Evolutionary conservation across 306 rosid genomes (phyloP).

Genomic region (Dalbergia oliveri): DNA sequence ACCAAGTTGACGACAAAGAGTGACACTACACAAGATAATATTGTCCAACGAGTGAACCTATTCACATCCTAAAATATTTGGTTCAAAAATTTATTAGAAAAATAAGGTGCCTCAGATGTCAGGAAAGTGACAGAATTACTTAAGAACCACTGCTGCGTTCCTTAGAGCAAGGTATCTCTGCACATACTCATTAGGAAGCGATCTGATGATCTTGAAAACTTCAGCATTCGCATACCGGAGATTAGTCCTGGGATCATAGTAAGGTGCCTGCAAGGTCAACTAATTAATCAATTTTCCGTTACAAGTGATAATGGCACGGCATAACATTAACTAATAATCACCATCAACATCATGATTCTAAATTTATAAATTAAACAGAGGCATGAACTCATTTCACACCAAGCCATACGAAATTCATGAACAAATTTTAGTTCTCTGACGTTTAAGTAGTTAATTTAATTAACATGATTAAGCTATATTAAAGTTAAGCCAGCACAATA

Average conservation of each 20-base stretch:
- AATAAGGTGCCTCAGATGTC: slow-evolving; percentile 5
- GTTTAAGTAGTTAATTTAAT: background rate
- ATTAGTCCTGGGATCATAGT: slow-evolving; percentile 85
- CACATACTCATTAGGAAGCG: slow-evolving; percentile 89
- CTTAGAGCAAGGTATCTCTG: slow-evolving; percentile 85
- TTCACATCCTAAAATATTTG: slow-evolving; percentile 21
- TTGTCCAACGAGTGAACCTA: slow-evolving; percentile 9
- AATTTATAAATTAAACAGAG: too few relatives aligned
- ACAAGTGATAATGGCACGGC: background rate
- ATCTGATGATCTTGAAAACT: slow-evolving; percentile 78
- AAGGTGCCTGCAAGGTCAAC: slow-evolving; percentile 80
- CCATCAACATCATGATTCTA: too few relatives aligned
- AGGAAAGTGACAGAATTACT: slow-evolving; percentile 48
- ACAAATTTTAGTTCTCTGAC: background rate
- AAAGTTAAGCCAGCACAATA: background rate
- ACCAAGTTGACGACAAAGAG: background rate
- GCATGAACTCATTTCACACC: background rate
- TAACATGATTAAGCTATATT: background rate
- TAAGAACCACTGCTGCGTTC: slow-evolving; percentile 86
- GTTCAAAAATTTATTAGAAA: background rate
- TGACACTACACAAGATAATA: slow-evolving; percentile 1
- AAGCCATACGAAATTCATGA: background rate
- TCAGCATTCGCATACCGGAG: slow-evolving; percentile 89
- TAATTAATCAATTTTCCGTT: slow-evolving; percentile 21
- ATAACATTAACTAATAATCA: background rate